Conservation (phyloP, 345 rosid species). For the Carallia brachiata region DNA sequence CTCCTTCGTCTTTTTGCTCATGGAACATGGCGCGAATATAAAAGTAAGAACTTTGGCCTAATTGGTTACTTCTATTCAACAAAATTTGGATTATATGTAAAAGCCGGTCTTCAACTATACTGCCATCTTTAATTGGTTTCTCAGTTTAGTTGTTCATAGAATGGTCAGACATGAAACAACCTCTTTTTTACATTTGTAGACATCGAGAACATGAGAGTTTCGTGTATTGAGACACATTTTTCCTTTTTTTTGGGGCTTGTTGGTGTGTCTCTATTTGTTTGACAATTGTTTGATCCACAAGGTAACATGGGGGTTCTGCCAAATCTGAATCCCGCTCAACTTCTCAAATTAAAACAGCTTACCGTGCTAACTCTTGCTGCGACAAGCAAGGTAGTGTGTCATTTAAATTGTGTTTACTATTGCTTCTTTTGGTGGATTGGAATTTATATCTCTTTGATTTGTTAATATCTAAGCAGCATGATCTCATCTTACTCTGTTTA, state of each 20-base stretch:
- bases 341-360: slow-evolving; percentile 26
- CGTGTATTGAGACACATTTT: background rate
- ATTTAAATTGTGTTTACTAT: background rate
- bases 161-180: too few species aligned
- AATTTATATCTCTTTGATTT: background rate
- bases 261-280: background rate
- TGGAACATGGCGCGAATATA: slow-evolving; percentile 22
- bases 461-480: background rate
- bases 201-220: too few species aligned
- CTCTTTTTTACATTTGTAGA: too few species aligned
- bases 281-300: background rate
- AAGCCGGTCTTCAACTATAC: too few species aligned
- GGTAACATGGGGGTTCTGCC: slow-evolving; percentile 4
- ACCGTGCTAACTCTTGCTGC: slow-evolving; percentile 22
- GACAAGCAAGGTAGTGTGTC: slow-evolving; percentile 12
- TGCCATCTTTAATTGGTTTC: too few species aligned
- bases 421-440: background rate
- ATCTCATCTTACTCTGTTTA: background rate
- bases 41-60: background rate
- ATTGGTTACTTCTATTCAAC: background rate
- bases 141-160: too few species aligned
- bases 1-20: slow-evolving; percentile 24
- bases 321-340: slow-evolving; percentile 10
- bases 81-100: too few species aligned
- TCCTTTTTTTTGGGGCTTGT: background rate